Evolutionary conservation across 345 rosid species (phyloP).

Genomic region (Populus nigra): DNA sequence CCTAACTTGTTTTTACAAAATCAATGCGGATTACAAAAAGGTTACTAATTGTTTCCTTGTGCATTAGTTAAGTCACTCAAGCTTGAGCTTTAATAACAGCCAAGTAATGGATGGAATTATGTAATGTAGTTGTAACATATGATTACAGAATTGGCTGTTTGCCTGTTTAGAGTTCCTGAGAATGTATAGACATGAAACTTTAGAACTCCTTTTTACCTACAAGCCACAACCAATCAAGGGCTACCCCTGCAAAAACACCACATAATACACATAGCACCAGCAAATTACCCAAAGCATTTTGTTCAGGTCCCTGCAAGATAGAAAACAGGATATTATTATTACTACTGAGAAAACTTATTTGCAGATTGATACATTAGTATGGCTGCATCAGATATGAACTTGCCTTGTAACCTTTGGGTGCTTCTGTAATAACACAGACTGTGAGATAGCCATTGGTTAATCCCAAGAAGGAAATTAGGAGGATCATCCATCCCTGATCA

Average conservation of each 20-base stretch:
- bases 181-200: too few relatives aligned
- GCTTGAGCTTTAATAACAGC: too few relatives aligned
- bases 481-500: conserved; percentile 92
- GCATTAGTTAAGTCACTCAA: too few relatives aligned
- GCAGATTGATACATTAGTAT: too few relatives aligned
- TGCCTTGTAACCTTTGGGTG: conserved; percentile 90
- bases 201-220: conserved; percentile 13
- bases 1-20: too few relatives aligned
- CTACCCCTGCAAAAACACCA: conserved; percentile 64
- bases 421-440: conserved; percentile 72
- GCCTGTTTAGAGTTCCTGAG: too few relatives aligned
- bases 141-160: too few relatives aligned
- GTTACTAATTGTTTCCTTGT: too few relatives aligned
- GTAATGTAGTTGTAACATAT: too few relatives aligned
- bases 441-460: conserved; percentile 75
- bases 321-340: background rate
- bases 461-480: conserved; percentile 64
- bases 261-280: conserved; percentile 60
- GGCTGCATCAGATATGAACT: conserved; percentile 1
- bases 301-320: conserved; percentile 74
- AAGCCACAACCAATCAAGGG: conserved; percentile 86
- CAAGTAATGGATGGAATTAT: too few relatives aligned
- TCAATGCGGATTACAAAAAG: too few relatives aligned
- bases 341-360: background rate
- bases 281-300: conserved; percentile 83